Evolutionary conservation across 768 basidiomycete genomes (phyloP), one percentile per base, ranked within the genome.

Genomic region (Galerina sulciceps): DNA sequence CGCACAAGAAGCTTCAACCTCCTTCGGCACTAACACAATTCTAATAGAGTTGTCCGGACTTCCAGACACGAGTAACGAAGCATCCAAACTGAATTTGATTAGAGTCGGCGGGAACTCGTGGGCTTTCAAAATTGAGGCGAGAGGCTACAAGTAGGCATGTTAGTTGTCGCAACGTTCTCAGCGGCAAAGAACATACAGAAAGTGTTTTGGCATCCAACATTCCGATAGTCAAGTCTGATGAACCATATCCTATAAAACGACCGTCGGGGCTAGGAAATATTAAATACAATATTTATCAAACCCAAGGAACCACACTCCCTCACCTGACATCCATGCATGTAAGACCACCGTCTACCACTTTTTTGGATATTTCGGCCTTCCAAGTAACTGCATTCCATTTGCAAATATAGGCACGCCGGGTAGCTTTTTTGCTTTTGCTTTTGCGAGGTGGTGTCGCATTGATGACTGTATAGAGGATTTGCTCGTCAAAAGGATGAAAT

Each of bases 61-160:
- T 15, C 91, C 96, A 5, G 93, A 93, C 17, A 96, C 84, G 3
- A 99, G 81, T 11, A 96, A 63, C n/a, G 80, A 85, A 11, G 89
- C 87, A 6, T 86, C 79, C 1, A 94, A 89, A 69, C 90, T 96
- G 80, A 99, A 99, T 58, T 84, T 85, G 55, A 99, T 74, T 4
- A 91, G 87, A 1, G 97, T 99, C 5, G 93, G 86, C 4, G 97
- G 92, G 72, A 99, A 94, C 59, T 96, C 94, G 72, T 99, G 96
- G 0, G 97, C 92, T 73, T 92, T 93, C 57, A 98, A 78, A 60
- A 99, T 97, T 17, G 88, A 88, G 31, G 93, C 74, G 11, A 94
- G 71, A 1, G 95, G 96, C 96, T 99, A 66, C 35, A 34, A 23
- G 52, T 37, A 20, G 23, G 48, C 57, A 34, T 41, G 13, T 58